Percentiles rank a stretch among this genome's conserved stretches.
phyloP scores from a whole-genome alignment of 345 rosid genomes.

The Chamaenerion angustifolium region DNA sequence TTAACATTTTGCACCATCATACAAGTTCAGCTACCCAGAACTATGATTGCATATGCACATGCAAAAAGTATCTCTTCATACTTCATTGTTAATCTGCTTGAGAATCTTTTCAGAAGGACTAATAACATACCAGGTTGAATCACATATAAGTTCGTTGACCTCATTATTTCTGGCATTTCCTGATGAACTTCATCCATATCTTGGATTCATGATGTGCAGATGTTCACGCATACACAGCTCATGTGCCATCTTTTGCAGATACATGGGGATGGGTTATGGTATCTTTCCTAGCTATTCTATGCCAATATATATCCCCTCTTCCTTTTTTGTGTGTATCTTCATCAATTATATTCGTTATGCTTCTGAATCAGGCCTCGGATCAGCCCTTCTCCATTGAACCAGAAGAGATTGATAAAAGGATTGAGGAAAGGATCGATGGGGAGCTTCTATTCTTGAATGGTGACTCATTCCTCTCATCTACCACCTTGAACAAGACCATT shows the following conservation, averaged over 20 bases:
- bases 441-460: constrained; percentile 72
- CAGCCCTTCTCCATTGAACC: constrained; percentile 45
- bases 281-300: neutral
- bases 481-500: constrained; percentile 78
- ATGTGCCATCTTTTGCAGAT: constrained; percentile 92
- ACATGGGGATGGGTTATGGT: constrained; percentile 99
- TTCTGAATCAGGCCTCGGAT: constrained; percentile 51
- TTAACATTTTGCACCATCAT: too few species aligned
- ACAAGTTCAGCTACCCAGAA: too few species aligned
- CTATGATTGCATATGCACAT: too few species aligned
- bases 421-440: constrained; percentile 52
- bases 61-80: too few species aligned
- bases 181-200: too few species aligned
- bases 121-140: neutral
- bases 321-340: too few species aligned
- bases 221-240: constrained; percentile 81
- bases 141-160: too few species aligned
- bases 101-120: neutral
- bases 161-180: too few species aligned
- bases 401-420: constrained; percentile 57
- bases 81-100: neutral
- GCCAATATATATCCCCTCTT: neutral
- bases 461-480: constrained; percentile 58
- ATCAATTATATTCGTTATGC: too few species aligned
- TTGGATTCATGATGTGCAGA: constrained; percentile 24